A percentile compares a stretch with the other conserved stretches of the same genome.
phyloP scores from a whole-genome alignment of 306 rosid genomes.

The Acacia acuminata region DNA sequence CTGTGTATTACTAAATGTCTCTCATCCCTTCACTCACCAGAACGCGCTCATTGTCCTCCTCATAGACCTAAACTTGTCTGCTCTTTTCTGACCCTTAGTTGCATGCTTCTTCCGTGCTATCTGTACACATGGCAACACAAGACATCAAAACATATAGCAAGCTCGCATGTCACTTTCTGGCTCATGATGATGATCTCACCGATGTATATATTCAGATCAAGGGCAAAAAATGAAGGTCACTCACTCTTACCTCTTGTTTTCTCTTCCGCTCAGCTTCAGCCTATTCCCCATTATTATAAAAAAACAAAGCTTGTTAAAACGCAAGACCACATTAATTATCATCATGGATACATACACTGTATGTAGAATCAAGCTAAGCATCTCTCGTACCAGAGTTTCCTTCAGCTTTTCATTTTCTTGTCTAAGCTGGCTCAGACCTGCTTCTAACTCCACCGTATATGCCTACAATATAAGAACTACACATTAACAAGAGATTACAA shows the following conservation, averaged over 20 bases:
- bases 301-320: not conserved
- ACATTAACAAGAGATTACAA: not conserved
- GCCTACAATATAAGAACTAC: constrained; percentile 52
- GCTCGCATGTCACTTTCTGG: not conserved
- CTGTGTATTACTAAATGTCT: not conserved
- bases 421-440: constrained; percentile 55
- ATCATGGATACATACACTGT: not conserved
- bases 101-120: constrained; percentile 28
- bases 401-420: constrained; percentile 62
- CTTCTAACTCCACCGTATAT: constrained; percentile 76
- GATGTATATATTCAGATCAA: not conserved
- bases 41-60: constrained; percentile 54
- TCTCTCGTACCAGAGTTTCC: constrained; percentile 53
- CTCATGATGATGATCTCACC: no score
- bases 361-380: not conserved
- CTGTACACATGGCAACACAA: constrained; percentile 23
- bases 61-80: constrained; percentile 48
- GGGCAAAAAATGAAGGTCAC: not conserved
- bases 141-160: not conserved
- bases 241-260: constrained; percentile 48
- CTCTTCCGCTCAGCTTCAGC: constrained; percentile 57
- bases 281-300: constrained; percentile 37
- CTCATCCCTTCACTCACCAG: constrained; percentile 40
- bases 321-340: not conserved
- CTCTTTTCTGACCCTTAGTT: constrained; percentile 43